Conservation (phyloP, 2,329 filamentous ascomycete genomes). For the Aspergillus thermomutatus region DNA sequence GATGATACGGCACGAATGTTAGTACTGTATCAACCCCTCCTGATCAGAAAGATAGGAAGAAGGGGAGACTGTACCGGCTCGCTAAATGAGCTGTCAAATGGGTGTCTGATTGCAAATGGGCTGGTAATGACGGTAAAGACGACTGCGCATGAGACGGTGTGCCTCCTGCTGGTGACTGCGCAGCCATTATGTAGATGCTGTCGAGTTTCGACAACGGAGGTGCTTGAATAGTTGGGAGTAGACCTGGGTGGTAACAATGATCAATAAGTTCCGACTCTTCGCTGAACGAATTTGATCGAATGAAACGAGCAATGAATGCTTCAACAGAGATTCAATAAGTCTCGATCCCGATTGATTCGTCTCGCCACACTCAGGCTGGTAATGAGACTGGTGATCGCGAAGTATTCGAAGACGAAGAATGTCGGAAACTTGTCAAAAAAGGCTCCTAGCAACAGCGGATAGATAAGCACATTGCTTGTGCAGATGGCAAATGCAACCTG, state of each 20-base stretch:
- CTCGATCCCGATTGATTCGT: not conserved
- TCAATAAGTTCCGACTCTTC: not conserved
- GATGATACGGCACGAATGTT: conserved; percentile 50
- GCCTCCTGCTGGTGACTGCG: conserved; percentile 37
- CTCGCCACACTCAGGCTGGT: conserved; percentile 1
- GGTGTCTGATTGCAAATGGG: conserved; percentile 57
- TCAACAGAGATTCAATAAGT: not conserved
- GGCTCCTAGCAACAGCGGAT: conserved; percentile 10
- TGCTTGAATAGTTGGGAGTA: too few species aligned
- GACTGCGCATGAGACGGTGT: conserved; percentile 68
- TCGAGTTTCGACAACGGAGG: conserved; percentile 9
- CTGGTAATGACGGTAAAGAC: conserved; percentile 82
- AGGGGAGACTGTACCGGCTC: conserved; percentile 39
- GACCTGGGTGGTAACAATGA: too few species aligned
- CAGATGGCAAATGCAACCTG: conserved; percentile 1
- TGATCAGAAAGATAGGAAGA: not conserved
- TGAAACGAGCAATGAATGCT: not conserved
- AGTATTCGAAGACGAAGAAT: conserved; percentile 8
- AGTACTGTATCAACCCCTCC: not conserved
- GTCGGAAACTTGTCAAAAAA: conserved; percentile 6
- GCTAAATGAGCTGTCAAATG: conserved; percentile 50
- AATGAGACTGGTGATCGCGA: not conserved
- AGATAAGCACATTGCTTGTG: conserved; percentile 12
- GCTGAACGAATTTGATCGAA: not conserved
- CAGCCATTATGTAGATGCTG: conserved; percentile 34